Percentiles rank a stretch among this genome's conserved stretches.
These are phyloP conservation scores for Aspergillus haitiensis DNA, from an alignment of 495 filamentous ascomycete genomes.

Conservation along the genomic window DNA sequence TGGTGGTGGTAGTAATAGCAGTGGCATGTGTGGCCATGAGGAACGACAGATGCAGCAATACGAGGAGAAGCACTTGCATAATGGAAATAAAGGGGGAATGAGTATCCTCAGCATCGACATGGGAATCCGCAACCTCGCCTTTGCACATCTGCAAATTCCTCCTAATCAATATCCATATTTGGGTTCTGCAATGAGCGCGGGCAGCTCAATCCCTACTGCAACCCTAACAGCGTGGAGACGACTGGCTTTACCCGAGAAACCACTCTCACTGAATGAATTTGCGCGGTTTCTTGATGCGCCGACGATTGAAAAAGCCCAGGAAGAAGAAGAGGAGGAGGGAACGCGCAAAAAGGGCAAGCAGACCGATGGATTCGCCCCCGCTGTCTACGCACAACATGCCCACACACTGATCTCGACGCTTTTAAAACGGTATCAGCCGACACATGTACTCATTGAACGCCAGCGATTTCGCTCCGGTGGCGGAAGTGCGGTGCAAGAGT, in stretches of 20 bases:
- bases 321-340: constrained; percentile 16
- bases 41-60: too few species aligned
- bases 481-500: constrained; percentile 68
- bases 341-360: not conserved
- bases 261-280: not conserved
- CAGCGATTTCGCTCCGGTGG: constrained; percentile 80
- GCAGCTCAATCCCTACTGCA: too few species aligned
- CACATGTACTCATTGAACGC: constrained; percentile 81
- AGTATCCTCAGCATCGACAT: constrained; percentile 82
- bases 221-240: not conserved
- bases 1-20: too few species aligned
- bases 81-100: constrained; percentile 7
- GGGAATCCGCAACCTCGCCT: constrained; percentile 83
- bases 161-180: too few species aligned
- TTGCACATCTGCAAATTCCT: constrained; percentile 41
- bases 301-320: not conserved
- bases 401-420: constrained; percentile 57
- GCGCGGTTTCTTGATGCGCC: constrained; percentile 2
- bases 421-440: constrained; percentile 54
- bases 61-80: not conserved
- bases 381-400: constrained; percentile 59
- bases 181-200: too few species aligned
- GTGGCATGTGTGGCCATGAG: too few species aligned
- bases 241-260: not conserved
- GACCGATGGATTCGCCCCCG: constrained; percentile 52